These are phyloP conservation scores for Phytophthora pluvialis DNA, from an alignment of 352 stramenopile species.

Conservation along the genomic window DNA sequence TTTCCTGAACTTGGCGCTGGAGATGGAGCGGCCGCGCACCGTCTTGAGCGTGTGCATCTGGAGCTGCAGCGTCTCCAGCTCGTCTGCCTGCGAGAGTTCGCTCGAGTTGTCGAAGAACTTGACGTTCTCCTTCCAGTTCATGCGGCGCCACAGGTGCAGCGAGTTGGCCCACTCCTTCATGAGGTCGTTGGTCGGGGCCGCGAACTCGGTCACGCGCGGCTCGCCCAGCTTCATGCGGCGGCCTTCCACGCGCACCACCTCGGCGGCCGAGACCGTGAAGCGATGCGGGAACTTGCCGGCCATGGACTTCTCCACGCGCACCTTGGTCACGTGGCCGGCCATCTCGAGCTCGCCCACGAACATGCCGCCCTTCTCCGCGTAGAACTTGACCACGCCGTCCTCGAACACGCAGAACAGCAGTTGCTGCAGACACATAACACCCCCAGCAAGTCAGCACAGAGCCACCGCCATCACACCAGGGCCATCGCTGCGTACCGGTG, in stretches of 20 bases:
- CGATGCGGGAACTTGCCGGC: constrained; percentile 75
- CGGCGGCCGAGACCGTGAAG: constrained; percentile 70
- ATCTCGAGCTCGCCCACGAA: constrained; percentile 68
- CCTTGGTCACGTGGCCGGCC: constrained; percentile 76
- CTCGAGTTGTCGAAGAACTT: constrained; percentile 78
- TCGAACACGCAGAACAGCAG: constrained; percentile 83
- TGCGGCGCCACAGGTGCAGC: constrained; percentile 82
- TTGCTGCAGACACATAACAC: constrained; percentile 36
- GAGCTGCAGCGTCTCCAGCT: constrained; percentile 60
- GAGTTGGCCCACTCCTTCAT: constrained; percentile 91
- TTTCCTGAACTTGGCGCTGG: constrained; percentile 53
- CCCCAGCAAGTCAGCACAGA: constrained; percentile 8
- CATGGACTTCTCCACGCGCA: constrained; percentile 72
- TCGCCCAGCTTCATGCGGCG: constrained; percentile 82
- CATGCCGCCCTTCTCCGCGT: constrained; percentile 75
- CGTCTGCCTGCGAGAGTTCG: constrained; percentile 60
- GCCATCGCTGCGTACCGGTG: constrained; percentile 39
- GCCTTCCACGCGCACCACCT: constrained; percentile 78
- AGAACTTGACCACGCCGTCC: constrained; percentile 75
- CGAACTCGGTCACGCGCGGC: constrained; percentile 67
- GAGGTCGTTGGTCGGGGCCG: constrained; percentile 69
- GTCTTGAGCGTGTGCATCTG: constrained; percentile 69
- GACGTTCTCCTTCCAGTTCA: constrained; percentile 90
- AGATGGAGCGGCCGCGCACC: constrained; percentile 45
- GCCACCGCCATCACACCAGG: neutral